These are phyloP conservation scores for Hippophae gyantsensis DNA, from an alignment of 306 rosid genomes.

Conservation along the genomic window DNA sequence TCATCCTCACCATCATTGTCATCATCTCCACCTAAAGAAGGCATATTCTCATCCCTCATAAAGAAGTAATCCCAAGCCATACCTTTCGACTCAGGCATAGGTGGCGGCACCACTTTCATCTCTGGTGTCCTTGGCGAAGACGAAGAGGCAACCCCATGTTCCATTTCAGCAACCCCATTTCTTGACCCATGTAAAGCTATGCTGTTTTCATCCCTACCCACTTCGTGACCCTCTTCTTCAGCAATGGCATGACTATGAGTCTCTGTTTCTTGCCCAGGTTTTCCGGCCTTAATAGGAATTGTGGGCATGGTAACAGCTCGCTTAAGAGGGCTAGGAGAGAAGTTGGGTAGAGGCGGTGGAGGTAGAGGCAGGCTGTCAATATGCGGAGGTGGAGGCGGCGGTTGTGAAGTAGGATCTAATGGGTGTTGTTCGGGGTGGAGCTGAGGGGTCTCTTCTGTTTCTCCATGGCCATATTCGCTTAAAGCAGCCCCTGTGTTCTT, in stretches of 20 bases:
- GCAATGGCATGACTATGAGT: conserved; percentile 26
- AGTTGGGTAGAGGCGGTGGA: conserved; percentile 62
- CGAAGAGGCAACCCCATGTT: conserved; percentile 11
- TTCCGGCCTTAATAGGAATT: conserved; percentile 25
- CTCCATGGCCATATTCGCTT: conserved; percentile 72
- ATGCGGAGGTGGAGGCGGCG: conserved; percentile 43
- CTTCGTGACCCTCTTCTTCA: conserved; percentile 28
- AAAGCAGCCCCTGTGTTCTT: conserved; percentile 86
- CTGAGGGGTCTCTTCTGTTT: conserved; percentile 28
- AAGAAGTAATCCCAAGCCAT: conserved; percentile 82
- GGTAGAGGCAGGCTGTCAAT: conserved; percentile 41
- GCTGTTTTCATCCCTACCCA: conserved; percentile 9
- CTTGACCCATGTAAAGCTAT: conserved; percentile 13
- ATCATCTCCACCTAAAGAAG: conserved; percentile 37
- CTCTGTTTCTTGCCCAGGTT: conserved; percentile 6
- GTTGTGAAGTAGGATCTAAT: conserved; percentile 10
- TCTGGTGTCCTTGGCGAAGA: conserved; percentile 34
- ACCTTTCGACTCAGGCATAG: conserved; percentile 60
- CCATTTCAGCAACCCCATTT: conserved; percentile 10
- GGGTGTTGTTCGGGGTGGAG: conserved; percentile 22
- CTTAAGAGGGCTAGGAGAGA: conserved; percentile 52
- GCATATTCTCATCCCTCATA: conserved; percentile 45
- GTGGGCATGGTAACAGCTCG: conserved; percentile 59
- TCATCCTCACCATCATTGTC: conserved; percentile 25
- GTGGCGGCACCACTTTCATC: conserved; percentile 39